A percentile compares a stretch with the other conserved stretches of the same genome.
phyloP scores from a whole-genome alignment of 768 basidiomycete species.

The Mycena capillaripes region DNA sequence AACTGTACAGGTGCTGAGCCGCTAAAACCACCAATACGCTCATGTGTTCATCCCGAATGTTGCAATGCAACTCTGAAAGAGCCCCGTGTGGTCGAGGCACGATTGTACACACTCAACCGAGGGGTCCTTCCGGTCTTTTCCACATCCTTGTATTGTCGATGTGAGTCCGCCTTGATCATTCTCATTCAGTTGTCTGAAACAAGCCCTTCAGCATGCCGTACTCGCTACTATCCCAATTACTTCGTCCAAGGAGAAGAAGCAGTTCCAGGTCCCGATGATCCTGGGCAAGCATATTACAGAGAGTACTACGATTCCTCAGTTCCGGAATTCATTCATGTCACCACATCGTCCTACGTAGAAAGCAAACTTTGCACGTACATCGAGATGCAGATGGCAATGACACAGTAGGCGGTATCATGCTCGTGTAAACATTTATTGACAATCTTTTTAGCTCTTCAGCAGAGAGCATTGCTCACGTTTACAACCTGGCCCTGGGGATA shows the following conservation, averaged over 20 bases:
- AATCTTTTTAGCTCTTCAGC: neutral
- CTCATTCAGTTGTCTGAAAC: neutral
- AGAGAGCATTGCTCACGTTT: neutral
- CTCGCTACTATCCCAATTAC: slow-evolving; percentile 19
- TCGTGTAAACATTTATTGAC: neutral
- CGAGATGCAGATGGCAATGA: slow-evolving; percentile 6
- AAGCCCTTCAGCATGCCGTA: neutral
- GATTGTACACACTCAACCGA: slow-evolving; percentile 15
- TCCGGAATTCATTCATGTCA: neutral
- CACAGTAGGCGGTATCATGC: neutral
- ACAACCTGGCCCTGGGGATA: neutral
- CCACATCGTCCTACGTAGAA: neutral
- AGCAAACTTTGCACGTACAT: neutral
- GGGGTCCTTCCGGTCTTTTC: slow-evolving; percentile 20
- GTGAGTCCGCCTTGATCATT: neutral
- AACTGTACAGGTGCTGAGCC: neutral
- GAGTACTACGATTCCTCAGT: neutral
- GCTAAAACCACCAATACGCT: neutral
- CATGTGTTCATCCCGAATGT: neutral
- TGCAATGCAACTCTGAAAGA: neutral
- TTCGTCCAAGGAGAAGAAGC: neutral
- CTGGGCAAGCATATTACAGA: no score
- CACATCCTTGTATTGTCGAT: slow-evolving; percentile 8
- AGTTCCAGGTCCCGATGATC: no score
- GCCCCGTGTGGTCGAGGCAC: neutral